These are phyloP conservation scores for Adansonia madagascariensis DNA, from an alignment of 441 rosid genomes.

Conservation along the genomic window DNA sequence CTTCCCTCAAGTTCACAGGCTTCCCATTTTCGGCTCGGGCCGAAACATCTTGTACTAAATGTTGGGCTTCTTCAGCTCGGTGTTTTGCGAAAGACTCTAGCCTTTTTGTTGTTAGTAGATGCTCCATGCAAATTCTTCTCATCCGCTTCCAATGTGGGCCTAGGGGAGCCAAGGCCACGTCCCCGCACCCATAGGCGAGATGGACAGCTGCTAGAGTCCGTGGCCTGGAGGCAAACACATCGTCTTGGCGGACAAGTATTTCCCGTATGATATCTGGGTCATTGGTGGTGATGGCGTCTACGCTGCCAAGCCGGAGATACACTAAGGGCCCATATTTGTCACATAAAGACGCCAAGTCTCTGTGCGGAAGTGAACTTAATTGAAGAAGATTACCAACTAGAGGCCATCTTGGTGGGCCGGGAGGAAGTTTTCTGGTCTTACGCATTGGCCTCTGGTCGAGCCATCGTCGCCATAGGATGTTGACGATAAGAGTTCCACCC, in stretches of 20 bases:
- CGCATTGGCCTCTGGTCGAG: background rate
- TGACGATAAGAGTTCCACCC: background rate
- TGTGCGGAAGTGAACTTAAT: slow-evolving; percentile 36
- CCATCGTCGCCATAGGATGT: background rate
- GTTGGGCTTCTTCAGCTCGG: slow-evolving; percentile 54
- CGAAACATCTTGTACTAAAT: slow-evolving; percentile 50
- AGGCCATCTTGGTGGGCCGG: slow-evolving; percentile 67
- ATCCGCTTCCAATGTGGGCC: slow-evolving; percentile 73
- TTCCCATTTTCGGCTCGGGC: slow-evolving; percentile 33
- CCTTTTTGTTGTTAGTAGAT: slow-evolving; percentile 53
- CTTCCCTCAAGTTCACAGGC: slow-evolving; percentile 66
- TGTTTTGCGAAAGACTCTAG: slow-evolving; percentile 53
- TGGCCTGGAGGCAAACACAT: slow-evolving; percentile 55
- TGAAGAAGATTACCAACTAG: slow-evolving; percentile 34
- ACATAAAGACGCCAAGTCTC: slow-evolving; percentile 70
- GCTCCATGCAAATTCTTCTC: slow-evolving; percentile 81
- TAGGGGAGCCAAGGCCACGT: slow-evolving; percentile 80
- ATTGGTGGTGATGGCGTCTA: slow-evolving; percentile 77
- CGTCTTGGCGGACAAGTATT: slow-evolving; percentile 58
- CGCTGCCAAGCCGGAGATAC: slow-evolving; percentile 70
- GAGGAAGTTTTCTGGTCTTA: slow-evolving; percentile 3
- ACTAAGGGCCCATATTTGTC: slow-evolving; percentile 71
- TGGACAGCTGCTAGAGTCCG: slow-evolving; percentile 76
- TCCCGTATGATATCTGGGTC: slow-evolving; percentile 68
- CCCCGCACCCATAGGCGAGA: slow-evolving; percentile 73